A percentile compares a stretch with the other conserved stretches of the same genome.
Evolutionary conservation across 768 basidiomycete species (phyloP).

Genomic region (Lactarius evosmus): DNA sequence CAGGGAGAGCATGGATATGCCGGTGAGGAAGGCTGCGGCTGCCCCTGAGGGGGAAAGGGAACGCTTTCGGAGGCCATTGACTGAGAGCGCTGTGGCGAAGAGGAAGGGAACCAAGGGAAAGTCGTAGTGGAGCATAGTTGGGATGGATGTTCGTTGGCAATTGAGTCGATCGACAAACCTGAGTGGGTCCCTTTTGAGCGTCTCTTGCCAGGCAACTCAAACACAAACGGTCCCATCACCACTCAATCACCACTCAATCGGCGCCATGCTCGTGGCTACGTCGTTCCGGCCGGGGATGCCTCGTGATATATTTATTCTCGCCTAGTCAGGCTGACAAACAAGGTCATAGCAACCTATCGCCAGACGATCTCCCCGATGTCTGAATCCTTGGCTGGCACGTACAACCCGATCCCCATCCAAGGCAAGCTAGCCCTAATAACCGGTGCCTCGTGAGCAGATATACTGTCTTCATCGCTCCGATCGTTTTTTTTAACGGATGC

Average conservation of each 20-base stretch:
- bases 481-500: not conserved
- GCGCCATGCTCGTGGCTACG: not conserved
- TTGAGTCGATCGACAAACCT: not conserved
- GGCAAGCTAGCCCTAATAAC: constrained; percentile 33
- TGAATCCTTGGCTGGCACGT: constrained; percentile 22
- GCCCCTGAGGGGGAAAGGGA: constrained; percentile 80
- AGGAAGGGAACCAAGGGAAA: constrained; percentile 43
- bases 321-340: not conserved
- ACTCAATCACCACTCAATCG: not conserved
- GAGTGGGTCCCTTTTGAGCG: not conserved
- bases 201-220: not conserved
- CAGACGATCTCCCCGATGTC: constrained; percentile 1
- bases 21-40: constrained; percentile 69
- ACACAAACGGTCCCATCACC: too few relatives aligned
- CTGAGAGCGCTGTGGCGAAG: constrained; percentile 52
- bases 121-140: constrained; percentile 30
- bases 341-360: not conserved
- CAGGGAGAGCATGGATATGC: constrained; percentile 68
- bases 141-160: not conserved
- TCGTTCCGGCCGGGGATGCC: not conserved
- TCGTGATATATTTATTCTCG: not conserved
- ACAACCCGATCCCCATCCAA: constrained; percentile 18
- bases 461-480: not conserved
- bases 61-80: constrained; percentile 68
- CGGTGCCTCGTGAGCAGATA: constrained; percentile 29